Percentiles rank a stretch among this genome's conserved stretches.
Evolutionary conservation across 768 basidiomycete species (phyloP).

Genomic region (Lactarius hengduanensis): DNA sequence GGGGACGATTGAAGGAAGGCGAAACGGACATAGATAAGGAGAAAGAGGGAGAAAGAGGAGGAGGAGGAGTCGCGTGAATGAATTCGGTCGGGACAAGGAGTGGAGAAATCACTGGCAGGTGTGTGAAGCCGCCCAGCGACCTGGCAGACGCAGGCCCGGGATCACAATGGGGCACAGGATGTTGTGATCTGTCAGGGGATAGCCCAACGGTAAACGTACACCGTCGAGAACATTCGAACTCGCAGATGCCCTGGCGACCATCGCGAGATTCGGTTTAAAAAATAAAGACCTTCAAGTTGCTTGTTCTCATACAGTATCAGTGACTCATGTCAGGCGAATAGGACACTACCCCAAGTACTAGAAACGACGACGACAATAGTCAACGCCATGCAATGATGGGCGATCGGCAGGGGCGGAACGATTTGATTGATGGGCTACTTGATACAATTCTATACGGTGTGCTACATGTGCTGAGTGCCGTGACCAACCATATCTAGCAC

Average conservation of each 20-base stretch:
- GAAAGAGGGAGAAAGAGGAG: background rate
- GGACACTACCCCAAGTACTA: background rate
- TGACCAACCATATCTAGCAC: background rate
- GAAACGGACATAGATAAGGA: conserved; percentile 17
- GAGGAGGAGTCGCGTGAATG: background rate
- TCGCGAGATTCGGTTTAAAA: background rate
- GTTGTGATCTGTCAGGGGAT: conserved; percentile 7
- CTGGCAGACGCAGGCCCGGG: background rate
- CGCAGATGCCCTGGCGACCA: conserved; percentile 19
- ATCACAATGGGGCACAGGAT: conserved; percentile 1
- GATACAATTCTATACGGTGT: background rate
- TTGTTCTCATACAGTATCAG: background rate
- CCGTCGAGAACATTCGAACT: conserved; percentile 1
- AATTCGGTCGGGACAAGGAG: background rate
- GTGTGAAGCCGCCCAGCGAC: background rate
- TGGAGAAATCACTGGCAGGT: background rate
- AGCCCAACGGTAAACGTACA: background rate
- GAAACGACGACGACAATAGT: background rate
- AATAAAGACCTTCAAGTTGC: background rate
- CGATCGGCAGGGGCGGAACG: background rate
- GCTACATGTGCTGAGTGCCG: too few relatives aligned
- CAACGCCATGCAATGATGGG: background rate
- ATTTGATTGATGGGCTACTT: background rate
- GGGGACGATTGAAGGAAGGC: conserved; percentile 10
- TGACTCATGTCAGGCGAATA: background rate